Percentiles rank a stretch among this genome's conserved stretches.
phyloP scores from a whole-genome alignment of 805 yeast species.

The Saccharomycopsis babjevae region DNA sequence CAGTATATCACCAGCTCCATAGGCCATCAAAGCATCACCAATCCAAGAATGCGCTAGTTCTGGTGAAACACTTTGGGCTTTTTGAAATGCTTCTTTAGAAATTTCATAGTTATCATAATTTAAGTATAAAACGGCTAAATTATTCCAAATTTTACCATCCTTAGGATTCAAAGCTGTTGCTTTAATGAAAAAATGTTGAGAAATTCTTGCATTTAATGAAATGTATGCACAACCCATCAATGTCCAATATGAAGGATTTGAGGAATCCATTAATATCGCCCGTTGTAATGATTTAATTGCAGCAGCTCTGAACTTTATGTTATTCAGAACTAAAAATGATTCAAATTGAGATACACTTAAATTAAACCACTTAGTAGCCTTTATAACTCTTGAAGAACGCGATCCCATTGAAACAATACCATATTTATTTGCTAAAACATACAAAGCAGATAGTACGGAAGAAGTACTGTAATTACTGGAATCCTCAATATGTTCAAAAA shows the following conservation, averaged over 20 bases:
- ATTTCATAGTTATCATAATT: slow-evolving; percentile 57
- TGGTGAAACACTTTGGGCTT: slow-evolving; percentile 78
- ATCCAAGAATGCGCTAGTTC: slow-evolving; percentile 70
- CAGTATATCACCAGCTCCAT: slow-evolving; percentile 37
- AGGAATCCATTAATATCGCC: slow-evolving; percentile 63
- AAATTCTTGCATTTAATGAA: slow-evolving; percentile 50
- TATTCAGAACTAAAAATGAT: slow-evolving; percentile 27
- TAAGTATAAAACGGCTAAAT: slow-evolving; percentile 69
- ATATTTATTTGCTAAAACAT: slow-evolving; percentile 38
- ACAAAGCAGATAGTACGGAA: slow-evolving; percentile 19
- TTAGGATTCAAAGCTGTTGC: slow-evolving; percentile 62
- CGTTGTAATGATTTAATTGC: slow-evolving; percentile 52
- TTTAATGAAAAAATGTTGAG: slow-evolving; percentile 90
- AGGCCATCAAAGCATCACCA: slow-evolving; percentile 64
- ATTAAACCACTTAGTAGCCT: slow-evolving; percentile 54
- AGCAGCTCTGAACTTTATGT: slow-evolving; percentile 30
- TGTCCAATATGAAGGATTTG: slow-evolving; percentile 68
- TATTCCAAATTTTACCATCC: slow-evolving; percentile 66
- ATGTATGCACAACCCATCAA: slow-evolving; percentile 72
- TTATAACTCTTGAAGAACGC: slow-evolving; percentile 35
- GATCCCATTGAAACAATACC: slow-evolving; percentile 27
- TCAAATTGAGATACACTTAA: slow-evolving; percentile 57
- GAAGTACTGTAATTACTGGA: background rate
- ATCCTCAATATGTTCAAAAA: background rate
- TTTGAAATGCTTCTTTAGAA: slow-evolving; percentile 59